Conservation (phyloP, 148 eudicot species). For the Vaccinium corymbosum region DNA sequence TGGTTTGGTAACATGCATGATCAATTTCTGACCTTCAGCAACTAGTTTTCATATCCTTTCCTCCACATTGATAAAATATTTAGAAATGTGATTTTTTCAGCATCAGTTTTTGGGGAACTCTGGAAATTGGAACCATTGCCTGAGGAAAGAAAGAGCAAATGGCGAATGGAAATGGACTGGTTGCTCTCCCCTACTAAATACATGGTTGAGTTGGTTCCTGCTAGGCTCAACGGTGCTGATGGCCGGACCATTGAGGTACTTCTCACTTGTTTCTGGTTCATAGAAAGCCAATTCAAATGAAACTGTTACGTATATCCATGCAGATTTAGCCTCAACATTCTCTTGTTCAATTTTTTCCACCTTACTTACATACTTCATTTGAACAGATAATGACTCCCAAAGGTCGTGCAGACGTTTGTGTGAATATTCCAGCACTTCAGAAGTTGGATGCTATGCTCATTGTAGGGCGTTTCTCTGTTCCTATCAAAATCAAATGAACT, state of each 20-base stretch:
- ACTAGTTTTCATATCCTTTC: background rate
- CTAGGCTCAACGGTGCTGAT: conserved; percentile 60
- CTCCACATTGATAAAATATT: background rate
- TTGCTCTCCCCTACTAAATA: conserved; percentile 80
- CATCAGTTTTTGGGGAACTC: conserved; percentile 87
- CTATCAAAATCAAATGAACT: background rate
- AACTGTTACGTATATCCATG: background rate
- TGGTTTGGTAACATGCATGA: too few species aligned
- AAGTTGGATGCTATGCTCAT: conserved; percentile 87
- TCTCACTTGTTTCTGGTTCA: background rate
- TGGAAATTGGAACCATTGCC: conserved; percentile 93
- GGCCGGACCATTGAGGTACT: conserved; percentile 76
- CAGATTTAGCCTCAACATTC: background rate
- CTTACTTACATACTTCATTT: conserved; percentile 1
- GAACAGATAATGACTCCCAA: conserved; percentile 87
- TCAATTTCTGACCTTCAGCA: background rate
- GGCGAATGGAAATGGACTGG: conserved; percentile 93
- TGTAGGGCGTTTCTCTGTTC: conserved; percentile 53
- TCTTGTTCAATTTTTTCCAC: background rate
- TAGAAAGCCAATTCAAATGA: background rate
- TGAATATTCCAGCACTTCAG: conserved; percentile 83
- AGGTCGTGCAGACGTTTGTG: conserved; percentile 72
- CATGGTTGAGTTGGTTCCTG: conserved; percentile 96
- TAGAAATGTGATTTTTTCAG: conserved; percentile 37
- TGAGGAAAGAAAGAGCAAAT: conserved; percentile 64